Conservation (phyloP, 2,329 filamentous ascomycete genomes). For the Fusarium veterinarium region DNA sequence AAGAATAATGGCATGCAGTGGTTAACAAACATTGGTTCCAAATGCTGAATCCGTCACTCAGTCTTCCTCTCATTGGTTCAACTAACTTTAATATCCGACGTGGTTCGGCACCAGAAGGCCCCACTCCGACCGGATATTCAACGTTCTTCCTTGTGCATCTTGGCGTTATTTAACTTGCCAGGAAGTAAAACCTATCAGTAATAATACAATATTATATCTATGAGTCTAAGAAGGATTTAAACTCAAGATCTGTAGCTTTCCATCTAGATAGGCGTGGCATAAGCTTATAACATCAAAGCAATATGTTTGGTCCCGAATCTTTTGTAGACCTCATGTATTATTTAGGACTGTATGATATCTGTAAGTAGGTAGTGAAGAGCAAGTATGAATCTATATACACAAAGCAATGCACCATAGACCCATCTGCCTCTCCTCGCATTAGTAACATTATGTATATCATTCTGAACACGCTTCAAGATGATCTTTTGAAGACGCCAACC, state of each 20-base stretch:
- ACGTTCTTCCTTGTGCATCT: neutral
- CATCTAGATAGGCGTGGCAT: neutral
- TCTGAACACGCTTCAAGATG: neutral
- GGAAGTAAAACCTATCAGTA: neutral
- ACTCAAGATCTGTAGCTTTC: neutral
- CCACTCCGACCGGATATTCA: slow-evolving; percentile 6
- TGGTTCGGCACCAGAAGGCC: slow-evolving; percentile 20
- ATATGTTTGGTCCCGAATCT: neutral
- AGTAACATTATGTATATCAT: neutral
- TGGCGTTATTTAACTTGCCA: neutral
- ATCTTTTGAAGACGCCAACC: neutral
- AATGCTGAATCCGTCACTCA: slow-evolving; percentile 30
- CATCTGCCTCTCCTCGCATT: neutral
- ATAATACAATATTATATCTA: neutral
- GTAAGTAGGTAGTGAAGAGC: neutral
- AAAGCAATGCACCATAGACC: neutral
- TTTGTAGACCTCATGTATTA: neutral
- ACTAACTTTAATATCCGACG: slow-evolving; percentile 35
- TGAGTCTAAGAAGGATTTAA: neutral
- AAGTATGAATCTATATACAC: neutral
- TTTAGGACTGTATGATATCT: neutral
- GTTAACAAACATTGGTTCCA: neutral
- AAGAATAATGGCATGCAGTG: neutral
- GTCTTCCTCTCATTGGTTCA: slow-evolving; percentile 35
- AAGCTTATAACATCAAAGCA: neutral